Evolutionary conservation across 352 stramenopile genomes (phyloP), one percentile per base, ranked within the genome.

Genomic region (Pythium graminicola): DNA sequence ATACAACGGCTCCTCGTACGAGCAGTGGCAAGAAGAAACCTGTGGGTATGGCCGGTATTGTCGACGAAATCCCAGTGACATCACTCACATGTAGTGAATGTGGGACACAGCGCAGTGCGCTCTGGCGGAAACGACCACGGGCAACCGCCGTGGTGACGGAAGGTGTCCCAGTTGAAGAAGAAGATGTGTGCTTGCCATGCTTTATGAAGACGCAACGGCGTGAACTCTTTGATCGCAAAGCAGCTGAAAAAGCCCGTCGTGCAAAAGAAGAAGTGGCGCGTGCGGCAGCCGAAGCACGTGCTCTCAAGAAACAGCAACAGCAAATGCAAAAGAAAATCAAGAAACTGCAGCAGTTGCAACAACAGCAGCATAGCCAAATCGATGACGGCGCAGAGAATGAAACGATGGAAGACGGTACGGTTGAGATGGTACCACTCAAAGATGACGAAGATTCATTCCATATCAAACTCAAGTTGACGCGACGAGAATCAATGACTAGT

Each of bases 161-260:
- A 27, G 29, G 52, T 6, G 54, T 35, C n/a, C n/a, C n/a, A n/a
- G n/a, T n/a, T n/a, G 20, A 54, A 47, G 32, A 58, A 27, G 48
- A 71, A 19, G 76, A 89, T 47, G 41, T 89, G 26, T 93, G 83
- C 43, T 43, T 90, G 24, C 33, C 54, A 32, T 93, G 83, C 64
- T 93, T 70, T 52, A 36, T 90, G 23, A 87, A 85, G 63, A 70
- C 81, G 29, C 65, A 91, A 61, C 62, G 77, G 29, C 44, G 60
- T 22, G 77, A 91, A 33, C 41, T 91, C 33, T 86, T 91, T 40
- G 64, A 73, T 19, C 68, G 70, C 40, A 89, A 87, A 47, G 55
- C 57, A 17, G 32, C 59, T 0, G 73, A 85, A 24, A 79, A 72
- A 24, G 65, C 57, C 13, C 24, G 40, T 28, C 2, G 53, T 51